Base-by-base conservation (phyloP, 805 yeast species). In the Candida succiphila region DNA sequence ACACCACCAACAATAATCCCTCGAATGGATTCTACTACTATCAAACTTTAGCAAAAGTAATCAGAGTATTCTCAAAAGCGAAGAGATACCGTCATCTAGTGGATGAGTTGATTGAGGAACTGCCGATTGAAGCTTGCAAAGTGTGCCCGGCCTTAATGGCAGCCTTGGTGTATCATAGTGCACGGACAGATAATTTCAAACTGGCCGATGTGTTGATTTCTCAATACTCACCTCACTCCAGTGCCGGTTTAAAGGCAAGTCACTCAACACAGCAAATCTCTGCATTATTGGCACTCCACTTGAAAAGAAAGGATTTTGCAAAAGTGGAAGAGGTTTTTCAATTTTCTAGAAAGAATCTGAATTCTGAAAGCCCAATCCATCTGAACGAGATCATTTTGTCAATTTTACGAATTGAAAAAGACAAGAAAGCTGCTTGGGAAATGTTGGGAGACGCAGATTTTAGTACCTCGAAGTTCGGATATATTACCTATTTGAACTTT, bases 71-170 rank as follows among this genome's bases (percentile, higher is more conserved):
- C 25, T 51, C 60, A 12, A 54, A 50, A 33, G 51, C 46, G 25
- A 42, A 36, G 30, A 39, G 61, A 30, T 58, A 54, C 30, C 38
- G 48, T 12, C 15, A 21, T 3, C 27, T 55, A 19, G 52, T 58
- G 5, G 36, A 40, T 9, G 42, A 46, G 5, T 17, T 59, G 13
- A 45, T 59, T 3, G 37, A 39, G 18, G 42, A 49, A 25, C 34
- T 59, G n/a, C 63, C 64, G 1, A 41, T 58, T 18, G 51, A 53
- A 19, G 52, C 61, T 1, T 52, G 58, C 19, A 44, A 45, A 24
- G 43, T 53, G 3, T 48, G 53, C 18, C 63, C 64, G 1, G 42
- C 42, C 15, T 41, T 59, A 27, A 55, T 58, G 62, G 40, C 50
- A 7, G 40, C 60, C 1, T 36, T 59, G 20, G 28, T 56, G 5